Evolutionary conservation across 176 grass and related monocot genomes (phyloP).

Genomic region (Carex kokanica): DNA sequence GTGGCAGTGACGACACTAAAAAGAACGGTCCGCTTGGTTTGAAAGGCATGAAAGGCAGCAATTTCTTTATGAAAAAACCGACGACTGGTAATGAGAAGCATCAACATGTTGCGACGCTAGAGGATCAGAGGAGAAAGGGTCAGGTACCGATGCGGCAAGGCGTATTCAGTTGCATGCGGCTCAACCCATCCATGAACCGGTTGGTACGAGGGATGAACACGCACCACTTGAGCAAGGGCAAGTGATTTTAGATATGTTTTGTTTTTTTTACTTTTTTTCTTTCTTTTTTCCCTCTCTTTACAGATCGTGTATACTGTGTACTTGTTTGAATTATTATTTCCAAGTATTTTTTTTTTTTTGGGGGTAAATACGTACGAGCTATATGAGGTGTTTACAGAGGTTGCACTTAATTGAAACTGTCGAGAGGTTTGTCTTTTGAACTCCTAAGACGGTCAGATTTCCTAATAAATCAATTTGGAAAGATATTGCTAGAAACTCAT

Average conservation of each 20-base stretch:
- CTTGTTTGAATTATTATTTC: slow-evolving; percentile 20
- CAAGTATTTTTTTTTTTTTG: background rate
- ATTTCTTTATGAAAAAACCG: slow-evolving; percentile 4
- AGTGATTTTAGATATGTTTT: slow-evolving; percentile 11
- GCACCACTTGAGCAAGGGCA: slow-evolving; percentile 41
- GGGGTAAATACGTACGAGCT: slow-evolving; percentile 14
- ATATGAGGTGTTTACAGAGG: background rate
- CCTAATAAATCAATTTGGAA: slow-evolving; percentile 18
- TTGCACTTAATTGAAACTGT: background rate
- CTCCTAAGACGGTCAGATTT: background rate
- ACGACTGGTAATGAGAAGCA: background rate
- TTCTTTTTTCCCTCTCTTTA: background rate
- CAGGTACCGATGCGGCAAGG: slow-evolving; percentile 25
- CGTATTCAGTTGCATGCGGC: slow-evolving; percentile 51
- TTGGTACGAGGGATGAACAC: slow-evolving; percentile 46
- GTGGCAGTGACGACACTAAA: slow-evolving; percentile 1
- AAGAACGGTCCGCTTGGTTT: slow-evolving; percentile 26
- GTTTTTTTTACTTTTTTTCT: no score
- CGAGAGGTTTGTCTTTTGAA: background rate
- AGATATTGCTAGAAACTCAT: background rate
- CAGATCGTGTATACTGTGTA: slow-evolving; percentile 28
- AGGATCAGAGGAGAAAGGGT: slow-evolving; percentile 25
- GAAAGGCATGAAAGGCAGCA: slow-evolving; percentile 34
- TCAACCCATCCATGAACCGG: slow-evolving; percentile 52
- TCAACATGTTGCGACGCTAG: background rate